Conservation (phyloP, 2,329 filamentous ascomycete genomes). For the Colletotrichum kahawae region DNA sequence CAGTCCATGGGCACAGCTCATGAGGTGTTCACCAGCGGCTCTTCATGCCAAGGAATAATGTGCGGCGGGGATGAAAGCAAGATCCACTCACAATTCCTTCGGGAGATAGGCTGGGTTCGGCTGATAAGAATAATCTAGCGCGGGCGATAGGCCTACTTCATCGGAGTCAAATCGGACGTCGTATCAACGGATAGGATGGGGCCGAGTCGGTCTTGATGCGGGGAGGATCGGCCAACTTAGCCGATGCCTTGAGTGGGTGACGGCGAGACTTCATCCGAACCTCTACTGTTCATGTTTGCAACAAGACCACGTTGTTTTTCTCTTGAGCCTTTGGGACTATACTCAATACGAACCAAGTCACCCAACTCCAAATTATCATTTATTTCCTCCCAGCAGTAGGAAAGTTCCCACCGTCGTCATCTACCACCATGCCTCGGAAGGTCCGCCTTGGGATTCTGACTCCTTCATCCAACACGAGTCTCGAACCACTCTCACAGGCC, state of each 20-base stretch:
- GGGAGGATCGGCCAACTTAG: background rate
- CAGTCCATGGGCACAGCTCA: background rate
- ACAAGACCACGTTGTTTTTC: background rate
- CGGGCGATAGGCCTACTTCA: background rate
- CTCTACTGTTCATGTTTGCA: background rate
- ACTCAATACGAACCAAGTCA: background rate
- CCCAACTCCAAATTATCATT: background rate
- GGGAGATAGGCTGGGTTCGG: background rate
- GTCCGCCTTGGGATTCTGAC: background rate
- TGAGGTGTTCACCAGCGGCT: background rate
- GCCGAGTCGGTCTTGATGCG: background rate
- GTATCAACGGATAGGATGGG: background rate
- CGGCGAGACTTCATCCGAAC: background rate
- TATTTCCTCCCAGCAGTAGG: rapidly evolving
- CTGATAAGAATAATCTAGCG: background rate
- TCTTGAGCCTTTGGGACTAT: background rate
- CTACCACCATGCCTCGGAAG: background rate
- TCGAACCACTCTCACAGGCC: background rate
- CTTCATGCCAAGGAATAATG: background rate
- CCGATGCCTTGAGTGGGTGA: background rate
- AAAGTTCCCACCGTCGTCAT: rapidly evolving
- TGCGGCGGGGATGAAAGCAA: background rate
- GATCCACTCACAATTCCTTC: background rate
- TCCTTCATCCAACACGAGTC: background rate
- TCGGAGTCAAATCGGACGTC: background rate